Conservation (phyloP, 192 early-diverging fungal species). For the Coemansia sp. region DNA sequence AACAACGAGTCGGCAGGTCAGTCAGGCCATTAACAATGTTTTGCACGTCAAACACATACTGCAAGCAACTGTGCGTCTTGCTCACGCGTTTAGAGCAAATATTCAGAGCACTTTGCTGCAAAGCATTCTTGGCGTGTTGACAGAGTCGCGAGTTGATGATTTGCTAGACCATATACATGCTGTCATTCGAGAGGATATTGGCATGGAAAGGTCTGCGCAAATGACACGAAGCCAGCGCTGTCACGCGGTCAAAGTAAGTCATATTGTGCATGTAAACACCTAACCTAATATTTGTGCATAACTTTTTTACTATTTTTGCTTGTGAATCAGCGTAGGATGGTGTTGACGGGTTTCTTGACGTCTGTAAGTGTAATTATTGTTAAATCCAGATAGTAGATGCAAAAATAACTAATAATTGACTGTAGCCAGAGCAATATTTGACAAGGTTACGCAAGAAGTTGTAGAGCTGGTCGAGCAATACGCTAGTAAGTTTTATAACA, state of each 20-base stretch:
- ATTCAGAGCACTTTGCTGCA: slow-evolving; percentile 49
- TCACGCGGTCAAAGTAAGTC: slow-evolving; percentile 74
- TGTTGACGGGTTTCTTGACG: slow-evolving; percentile 82
- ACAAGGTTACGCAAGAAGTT: slow-evolving; percentile 43
- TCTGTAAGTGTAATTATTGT: slow-evolving; percentile 54
- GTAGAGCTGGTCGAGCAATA: slow-evolving; percentile 53
- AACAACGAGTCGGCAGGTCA: slow-evolving; percentile 58
- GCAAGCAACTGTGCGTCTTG: slow-evolving; percentile 47
- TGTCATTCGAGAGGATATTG: slow-evolving; percentile 71
- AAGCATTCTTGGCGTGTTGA: slow-evolving; percentile 50
- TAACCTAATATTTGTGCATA: too few species aligned
- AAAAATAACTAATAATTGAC: not conserved
- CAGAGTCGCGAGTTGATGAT: slow-evolving; percentile 34
- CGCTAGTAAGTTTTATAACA: slow-evolving; percentile 10
- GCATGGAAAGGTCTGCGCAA: slow-evolving; percentile 69
- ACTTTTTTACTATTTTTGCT: too few species aligned
- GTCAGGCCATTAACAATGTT: slow-evolving; percentile 66
- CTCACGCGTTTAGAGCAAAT: slow-evolving; percentile 22
- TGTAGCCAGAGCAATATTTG: slow-evolving; percentile 34
- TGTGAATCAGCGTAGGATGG: too few species aligned
- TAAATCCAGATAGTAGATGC: not conserved
- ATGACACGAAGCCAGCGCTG: slow-evolving; percentile 81
- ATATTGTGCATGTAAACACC: too few species aligned
- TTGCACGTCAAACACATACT: slow-evolving; percentile 70
- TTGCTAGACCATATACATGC: slow-evolving; percentile 58